Evolutionary conservation across 179 eudicot species (phyloP), one percentile per base, ranked within the genome.

Genomic region (Vitellaria paradoxa): DNA sequence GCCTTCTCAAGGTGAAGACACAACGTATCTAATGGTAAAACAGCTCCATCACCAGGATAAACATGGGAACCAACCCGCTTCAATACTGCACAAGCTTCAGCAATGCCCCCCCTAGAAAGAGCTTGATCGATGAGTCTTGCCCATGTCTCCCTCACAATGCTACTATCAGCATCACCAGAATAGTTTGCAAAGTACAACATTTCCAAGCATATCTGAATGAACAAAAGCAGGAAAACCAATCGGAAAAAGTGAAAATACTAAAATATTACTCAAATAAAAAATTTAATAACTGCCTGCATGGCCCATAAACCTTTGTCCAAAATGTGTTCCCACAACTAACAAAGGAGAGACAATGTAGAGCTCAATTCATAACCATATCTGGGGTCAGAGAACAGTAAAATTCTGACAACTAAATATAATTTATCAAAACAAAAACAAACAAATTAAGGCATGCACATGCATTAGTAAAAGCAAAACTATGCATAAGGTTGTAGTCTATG

Each of bases 1-100:
- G 98, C 98, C 84, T 96, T 96, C 89, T 96, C 98, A 70, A 96
- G 90, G 85, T 96, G 99, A 82, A 93, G 96, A 77, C 94, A 96
- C 67, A 96, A 75, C 11, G 97, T 92, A 79, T 93, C 99, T 66
- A 93, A 86, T n/a, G 97, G 97, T 72, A 96, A 81, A 81, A 88
- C 85, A 85, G 90, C 91, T 78, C 91, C 96, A 82, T 93, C 97
- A 56, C 99, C 99, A 30, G 98, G 98, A 73, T 89, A 96, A 73
- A 96, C 87, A 85, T 86, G 86, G 52, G 97, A 88, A 80, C 99
- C 99, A 75, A 93, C 96, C 85, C 98, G 89, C 81, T 92, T 93
- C 70, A 96, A 81, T 26, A 90, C 98, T 9, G 94, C 87, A 87
- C 96, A 96, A 81, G 98, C 99, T 79, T 93, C 99, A 61, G 94